phyloP scores from a whole-genome alignment of 768 basidiomycete genomes.

The Baorangia bicolor region DNA sequence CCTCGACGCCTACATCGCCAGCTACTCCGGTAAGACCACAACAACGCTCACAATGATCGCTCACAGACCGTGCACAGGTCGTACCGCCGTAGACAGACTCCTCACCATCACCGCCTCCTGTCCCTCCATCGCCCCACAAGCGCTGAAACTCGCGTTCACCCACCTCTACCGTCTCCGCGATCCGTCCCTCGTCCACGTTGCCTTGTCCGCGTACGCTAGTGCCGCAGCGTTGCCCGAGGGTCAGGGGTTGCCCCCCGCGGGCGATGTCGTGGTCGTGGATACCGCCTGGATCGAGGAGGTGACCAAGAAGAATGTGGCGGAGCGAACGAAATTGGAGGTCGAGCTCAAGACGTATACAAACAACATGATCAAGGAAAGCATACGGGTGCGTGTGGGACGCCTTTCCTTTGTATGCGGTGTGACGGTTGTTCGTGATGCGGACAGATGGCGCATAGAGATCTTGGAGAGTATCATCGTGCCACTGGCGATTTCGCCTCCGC shows the following conservation, averaged over 20 bases:
- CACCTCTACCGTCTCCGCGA: slow-evolving; percentile 71
- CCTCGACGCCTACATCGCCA: slow-evolving; percentile 73
- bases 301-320: slow-evolving; percentile 63
- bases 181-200: slow-evolving; percentile 52
- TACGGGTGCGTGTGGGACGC: slow-evolving; percentile 60
- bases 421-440: neutral
- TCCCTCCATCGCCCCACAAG: slow-evolving; percentile 70
- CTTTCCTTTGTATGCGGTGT: too few relatives aligned
- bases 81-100: slow-evolving; percentile 72
- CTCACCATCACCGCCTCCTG: slow-evolving; percentile 63
- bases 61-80: slow-evolving; percentile 45
- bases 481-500: slow-evolving; percentile 70
- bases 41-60: neutral
- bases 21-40: slow-evolving; percentile 62
- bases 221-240: slow-evolving; percentile 32
- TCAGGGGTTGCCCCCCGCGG: slow-evolving; percentile 42
- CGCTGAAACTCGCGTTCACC: slow-evolving; percentile 63
- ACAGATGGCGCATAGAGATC: slow-evolving; percentile 89
- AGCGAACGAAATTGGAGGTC: slow-evolving; percentile 82
- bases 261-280: slow-evolving; percentile 56
- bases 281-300: slow-evolving; percentile 73
- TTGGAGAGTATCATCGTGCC: slow-evolving; percentile 75
- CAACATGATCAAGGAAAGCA: slow-evolving; percentile 99
- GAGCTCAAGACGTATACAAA: slow-evolving; percentile 93
- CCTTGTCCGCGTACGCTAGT: slow-evolving; percentile 56